Percentiles rank a stretch among this genome's conserved stretches.
Evolutionary conservation across 192 early-diverging fungal genomes (phyloP).

Genomic region (Coemansia sp.): DNA sequence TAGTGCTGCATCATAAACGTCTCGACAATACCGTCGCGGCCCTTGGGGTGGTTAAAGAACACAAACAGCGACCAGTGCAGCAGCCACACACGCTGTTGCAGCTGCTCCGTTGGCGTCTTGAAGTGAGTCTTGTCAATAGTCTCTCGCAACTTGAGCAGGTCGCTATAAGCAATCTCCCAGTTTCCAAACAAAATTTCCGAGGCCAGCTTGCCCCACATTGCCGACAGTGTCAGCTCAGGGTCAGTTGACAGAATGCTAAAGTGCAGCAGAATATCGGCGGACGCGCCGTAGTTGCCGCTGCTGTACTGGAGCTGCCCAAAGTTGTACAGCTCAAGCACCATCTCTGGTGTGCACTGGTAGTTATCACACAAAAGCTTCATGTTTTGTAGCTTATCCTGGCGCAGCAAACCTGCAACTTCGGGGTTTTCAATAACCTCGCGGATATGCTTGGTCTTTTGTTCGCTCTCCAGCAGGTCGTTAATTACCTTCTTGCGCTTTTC

Average conservation of each 20-base stretch:
- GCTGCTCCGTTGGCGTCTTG: conserved; percentile 75
- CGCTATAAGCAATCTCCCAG: conserved; percentile 91
- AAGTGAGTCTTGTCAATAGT: conserved; percentile 81
- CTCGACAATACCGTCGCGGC: conserved; percentile 91
- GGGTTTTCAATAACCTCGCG: conserved; percentile 90
- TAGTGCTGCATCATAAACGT: conserved; percentile 88
- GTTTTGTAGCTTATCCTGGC: conserved; percentile 93
- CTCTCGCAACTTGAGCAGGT: conserved; percentile 83
- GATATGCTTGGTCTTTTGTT: conserved; percentile 75
- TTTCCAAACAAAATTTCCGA: conserved; percentile 91
- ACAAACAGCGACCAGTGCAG: conserved; percentile 98
- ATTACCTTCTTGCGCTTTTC: conserved; percentile 77
- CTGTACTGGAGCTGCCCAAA: conserved; percentile 89
- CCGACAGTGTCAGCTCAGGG: conserved; percentile 74
- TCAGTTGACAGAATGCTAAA: conserved; percentile 94
- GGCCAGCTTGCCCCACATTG: conserved; percentile 96
- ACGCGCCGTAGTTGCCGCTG: conserved; percentile 87
- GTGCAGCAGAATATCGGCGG: conserved; percentile 92
- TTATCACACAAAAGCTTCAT: conserved; percentile 83
- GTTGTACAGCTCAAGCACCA: conserved; percentile 82
- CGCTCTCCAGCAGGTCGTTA: conserved; percentile 67
- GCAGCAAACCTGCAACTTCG: conserved; percentile 81
- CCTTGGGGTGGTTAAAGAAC: conserved; percentile 97
- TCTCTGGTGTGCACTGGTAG: conserved; percentile 88
- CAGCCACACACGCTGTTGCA: conserved; percentile 91